phyloP scores from a whole-genome alignment of 1,284 basidiomycete species.

The Tilletia horrida region DNA sequence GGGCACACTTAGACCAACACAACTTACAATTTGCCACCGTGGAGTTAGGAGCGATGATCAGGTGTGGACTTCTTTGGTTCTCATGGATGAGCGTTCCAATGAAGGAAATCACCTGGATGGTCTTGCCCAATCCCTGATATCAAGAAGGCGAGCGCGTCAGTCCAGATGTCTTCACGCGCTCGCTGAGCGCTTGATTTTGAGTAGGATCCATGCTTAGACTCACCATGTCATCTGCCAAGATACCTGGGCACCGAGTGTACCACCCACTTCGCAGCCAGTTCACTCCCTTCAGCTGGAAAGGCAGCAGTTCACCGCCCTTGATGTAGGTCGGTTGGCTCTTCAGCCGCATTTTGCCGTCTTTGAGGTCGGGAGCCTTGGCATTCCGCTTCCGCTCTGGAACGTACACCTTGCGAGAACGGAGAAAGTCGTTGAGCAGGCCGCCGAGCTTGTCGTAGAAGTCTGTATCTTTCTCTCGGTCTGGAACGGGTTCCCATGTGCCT shows the following conservation, averaged over 20 bases:
- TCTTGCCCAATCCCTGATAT: slow-evolving; percentile 68
- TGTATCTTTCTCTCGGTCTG: slow-evolving; percentile 64
- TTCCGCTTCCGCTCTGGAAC: slow-evolving; percentile 60
- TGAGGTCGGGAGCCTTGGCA: slow-evolving; percentile 8
- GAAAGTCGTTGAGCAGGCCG: slow-evolving; percentile 66
- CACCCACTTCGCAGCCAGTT: slow-evolving; percentile 69
- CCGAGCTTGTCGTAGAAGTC: slow-evolving; percentile 66
- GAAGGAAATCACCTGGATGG: slow-evolving; percentile 84
- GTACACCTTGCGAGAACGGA: slow-evolving; percentile 65
- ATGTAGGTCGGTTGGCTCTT: slow-evolving; percentile 57
- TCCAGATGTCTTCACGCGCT: too few relatives aligned
- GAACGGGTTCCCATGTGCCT: slow-evolving; percentile 83
- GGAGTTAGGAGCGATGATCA: slow-evolving; percentile 91
- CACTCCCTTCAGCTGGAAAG: slow-evolving; percentile 74
- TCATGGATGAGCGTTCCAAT: slow-evolving; percentile 70
- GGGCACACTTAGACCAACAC: too few relatives aligned
- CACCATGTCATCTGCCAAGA: slow-evolving; percentile 96
- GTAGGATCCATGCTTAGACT: neutral
- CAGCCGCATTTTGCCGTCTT: slow-evolving; percentile 34
- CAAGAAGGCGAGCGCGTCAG: neutral
- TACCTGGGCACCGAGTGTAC: slow-evolving; percentile 60
- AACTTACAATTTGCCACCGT: slow-evolving; percentile 72
- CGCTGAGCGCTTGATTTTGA: too few relatives aligned
- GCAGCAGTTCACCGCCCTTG: slow-evolving; percentile 56
- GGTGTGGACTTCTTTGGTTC: slow-evolving; percentile 54